Base-by-base conservation (phyloP, 441 rosid genomes). In the Francoa sonchifolia region DNA sequence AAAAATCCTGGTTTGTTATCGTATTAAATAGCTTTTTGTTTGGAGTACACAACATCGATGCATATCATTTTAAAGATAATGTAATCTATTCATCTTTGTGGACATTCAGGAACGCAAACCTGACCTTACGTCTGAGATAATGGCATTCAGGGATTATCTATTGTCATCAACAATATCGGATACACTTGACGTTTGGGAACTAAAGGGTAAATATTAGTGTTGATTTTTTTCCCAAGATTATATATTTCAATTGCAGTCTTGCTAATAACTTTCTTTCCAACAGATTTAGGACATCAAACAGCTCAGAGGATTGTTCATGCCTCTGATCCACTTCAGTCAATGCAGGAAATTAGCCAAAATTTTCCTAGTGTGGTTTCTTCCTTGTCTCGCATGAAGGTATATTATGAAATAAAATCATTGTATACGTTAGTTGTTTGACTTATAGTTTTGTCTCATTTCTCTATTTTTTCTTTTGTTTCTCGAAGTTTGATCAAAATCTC, bases 221-320 rank as follows among this genome's bases (percentile, higher is more conserved):
- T 44, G 14, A 21, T 40, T 30, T 52, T 35, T n/a, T 34, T 9
- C 8, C 43, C 6, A 12, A 47, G 31, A 23, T 42, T 38, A 40
- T 37, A 38, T 33, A 33, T 18, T 9, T 23, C 21, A 19, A 10
- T 27, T 29, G 39, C 29, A 4, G 8, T 14, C 37, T 50, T 42
- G 51, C 59, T 61, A 48, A 66, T n/a, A 48, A 28, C 42, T 12
- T 53, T 31, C 37, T 30, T 40, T 59, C 39, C 16, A 27, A 62
- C 89, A 92, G 99, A 92, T 77, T 59, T 92, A 54, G 99, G 99
- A 47, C 97, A 87, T 76, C 99, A 92, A 69, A 92, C 99, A 30
- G 94, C 94, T 15, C 97, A 87, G 71, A 77, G 97, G 65, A 92
- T 92, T 56, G 87, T 87, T 47, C 97, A 77, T 43, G 92, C 96